Evolutionary conservation across 768 basidiomycete genomes (phyloP).

Genomic region (Naganishia friedmannii): DNA sequence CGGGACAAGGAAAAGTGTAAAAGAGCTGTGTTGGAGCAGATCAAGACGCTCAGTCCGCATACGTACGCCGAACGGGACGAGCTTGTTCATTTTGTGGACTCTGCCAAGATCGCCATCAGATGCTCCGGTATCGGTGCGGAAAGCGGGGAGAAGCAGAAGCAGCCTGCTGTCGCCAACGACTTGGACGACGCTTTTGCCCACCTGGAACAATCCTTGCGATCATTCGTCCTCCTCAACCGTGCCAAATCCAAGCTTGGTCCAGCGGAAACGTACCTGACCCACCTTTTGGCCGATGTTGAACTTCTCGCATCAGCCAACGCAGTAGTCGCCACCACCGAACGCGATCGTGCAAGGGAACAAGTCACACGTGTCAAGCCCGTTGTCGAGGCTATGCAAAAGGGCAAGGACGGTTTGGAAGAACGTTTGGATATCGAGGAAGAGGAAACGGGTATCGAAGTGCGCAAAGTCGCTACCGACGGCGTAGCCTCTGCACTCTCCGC

Average conservation of each 20-base stretch:
- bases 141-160: constrained; percentile 14
- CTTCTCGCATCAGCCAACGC: constrained; percentile 80
- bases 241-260: constrained; percentile 95
- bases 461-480: constrained; percentile 60
- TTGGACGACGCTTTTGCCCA: constrained; percentile 66
- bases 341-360: constrained; percentile 67
- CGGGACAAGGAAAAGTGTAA: constrained; percentile 90
- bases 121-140: constrained; percentile 30
- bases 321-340: constrained; percentile 76
- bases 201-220: constrained; percentile 82
- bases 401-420: constrained; percentile 72
- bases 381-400: constrained; percentile 78
- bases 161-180: constrained; percentile 30
- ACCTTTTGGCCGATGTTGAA: constrained; percentile 86
- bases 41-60: constrained; percentile 83
- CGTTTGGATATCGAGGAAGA: constrained; percentile 78
- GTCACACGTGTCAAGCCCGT: constrained; percentile 70
- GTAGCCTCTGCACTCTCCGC: constrained; percentile 70
- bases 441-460: constrained; percentile 60
- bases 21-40: constrained; percentile 83
- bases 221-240: constrained; percentile 92
- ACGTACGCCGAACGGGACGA: constrained; percentile 88
- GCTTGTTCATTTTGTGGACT: constrained; percentile 98
- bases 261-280: constrained; percentile 81
- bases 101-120: constrained; percentile 57